These are phyloP conservation scores for Aegilops tauschii DNA, from an alignment of 176 grass and related monocot species.

Conservation along the genomic window DNA sequence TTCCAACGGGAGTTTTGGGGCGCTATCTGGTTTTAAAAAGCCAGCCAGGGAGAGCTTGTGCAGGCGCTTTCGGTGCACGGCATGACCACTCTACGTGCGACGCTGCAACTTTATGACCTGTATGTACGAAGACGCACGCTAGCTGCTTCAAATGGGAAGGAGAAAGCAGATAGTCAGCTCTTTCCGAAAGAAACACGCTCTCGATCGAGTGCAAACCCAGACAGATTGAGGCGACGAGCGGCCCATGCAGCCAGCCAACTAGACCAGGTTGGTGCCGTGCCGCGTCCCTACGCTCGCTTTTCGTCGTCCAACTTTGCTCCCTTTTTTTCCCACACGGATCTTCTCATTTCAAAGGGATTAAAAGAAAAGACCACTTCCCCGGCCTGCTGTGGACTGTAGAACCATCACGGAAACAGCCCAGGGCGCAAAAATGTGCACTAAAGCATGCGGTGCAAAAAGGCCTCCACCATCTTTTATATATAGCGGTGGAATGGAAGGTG, in stretches of 20 bases:
- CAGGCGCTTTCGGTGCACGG: background rate
- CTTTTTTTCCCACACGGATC: background rate
- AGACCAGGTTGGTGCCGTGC: background rate
- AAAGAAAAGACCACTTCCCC: background rate
- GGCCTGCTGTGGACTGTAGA: background rate
- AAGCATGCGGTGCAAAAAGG: background rate
- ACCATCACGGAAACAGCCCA: conserved; percentile 25
- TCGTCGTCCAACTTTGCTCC: background rate
- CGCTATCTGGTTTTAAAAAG: background rate
- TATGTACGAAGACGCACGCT: background rate
- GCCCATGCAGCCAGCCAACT: background rate
- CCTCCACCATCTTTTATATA: conserved; percentile 14
- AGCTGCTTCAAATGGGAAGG: background rate
- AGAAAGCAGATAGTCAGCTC: background rate
- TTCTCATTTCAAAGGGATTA: background rate
- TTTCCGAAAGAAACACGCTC: background rate
- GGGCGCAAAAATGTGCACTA: background rate
- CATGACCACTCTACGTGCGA: background rate
- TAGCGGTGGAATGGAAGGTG: background rate
- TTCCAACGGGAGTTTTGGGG: background rate
- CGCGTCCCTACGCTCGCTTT: background rate
- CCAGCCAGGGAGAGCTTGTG: background rate
- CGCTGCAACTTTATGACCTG: background rate
- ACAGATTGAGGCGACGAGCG: background rate
- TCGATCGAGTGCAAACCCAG: background rate